A percentile compares a stretch with the other conserved stretches of the same genome.
phyloP scores from a whole-genome alignment of 495 filamentous ascomycete species.

The Corynascus novoguineensis region DNA sequence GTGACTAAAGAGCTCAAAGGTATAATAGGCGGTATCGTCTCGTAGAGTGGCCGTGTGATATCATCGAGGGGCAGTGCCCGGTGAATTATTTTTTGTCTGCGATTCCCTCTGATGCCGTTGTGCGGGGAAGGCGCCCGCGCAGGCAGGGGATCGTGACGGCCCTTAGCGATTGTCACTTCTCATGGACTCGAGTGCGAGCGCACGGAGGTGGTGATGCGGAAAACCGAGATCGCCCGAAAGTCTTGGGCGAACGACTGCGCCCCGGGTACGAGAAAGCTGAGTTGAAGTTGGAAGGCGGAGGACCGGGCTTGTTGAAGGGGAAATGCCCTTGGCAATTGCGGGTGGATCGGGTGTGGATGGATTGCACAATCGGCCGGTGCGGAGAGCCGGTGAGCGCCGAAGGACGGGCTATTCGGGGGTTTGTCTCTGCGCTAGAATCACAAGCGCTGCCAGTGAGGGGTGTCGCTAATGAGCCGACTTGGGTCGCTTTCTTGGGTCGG shows the following conservation, averaged over 20 bases:
- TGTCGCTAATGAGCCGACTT: neutral
- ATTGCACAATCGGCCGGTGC: slow-evolving; percentile 14
- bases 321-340: slow-evolving; percentile 23
- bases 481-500: neutral
- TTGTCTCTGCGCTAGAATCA: neutral
- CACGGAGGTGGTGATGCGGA: neutral
- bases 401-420: slow-evolving; percentile 2
- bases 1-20: neutral
- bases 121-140: slow-evolving; percentile 52
- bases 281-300: slow-evolving; percentile 11
- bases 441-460: neutral
- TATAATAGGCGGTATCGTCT: neutral
- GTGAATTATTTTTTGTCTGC: slow-evolving; percentile 3
- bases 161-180: slow-evolving; percentile 42
- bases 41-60: neutral
- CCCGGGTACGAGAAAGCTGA: neutral
- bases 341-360: slow-evolving; percentile 14
- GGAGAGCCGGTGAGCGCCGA: slow-evolving; percentile 17
- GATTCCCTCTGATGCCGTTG: slow-evolving; percentile 33
- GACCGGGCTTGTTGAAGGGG: slow-evolving; percentile 18
- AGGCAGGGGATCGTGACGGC: slow-evolving; percentile 43
- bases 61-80: slow-evolving; percentile 2
- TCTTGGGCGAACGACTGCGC: neutral
- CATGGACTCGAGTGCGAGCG: slow-evolving; percentile 34
- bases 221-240: neutral